Evolutionary conservation across 2,329 filamentous ascomycete genomes (phyloP).

Genomic region (Exserohilum rostratum): DNA sequence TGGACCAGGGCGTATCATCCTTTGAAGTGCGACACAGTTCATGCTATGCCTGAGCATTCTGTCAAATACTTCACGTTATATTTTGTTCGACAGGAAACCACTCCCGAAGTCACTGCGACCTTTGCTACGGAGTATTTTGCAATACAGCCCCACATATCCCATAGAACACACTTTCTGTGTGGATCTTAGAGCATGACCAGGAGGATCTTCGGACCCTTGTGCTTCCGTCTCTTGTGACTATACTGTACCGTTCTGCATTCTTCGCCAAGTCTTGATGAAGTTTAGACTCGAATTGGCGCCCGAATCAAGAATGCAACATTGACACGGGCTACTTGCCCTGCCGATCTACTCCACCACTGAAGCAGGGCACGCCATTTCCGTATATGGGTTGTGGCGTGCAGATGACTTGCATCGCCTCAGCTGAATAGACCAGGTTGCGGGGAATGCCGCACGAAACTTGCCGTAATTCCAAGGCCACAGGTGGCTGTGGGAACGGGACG

Average conservation of each 20-base stretch:
- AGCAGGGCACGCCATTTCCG: not conserved
- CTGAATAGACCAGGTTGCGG: not conserved
- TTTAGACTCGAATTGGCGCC: not conserved
- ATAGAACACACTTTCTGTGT: not conserved
- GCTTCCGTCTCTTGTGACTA: not conserved
- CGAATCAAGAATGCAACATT: not conserved
- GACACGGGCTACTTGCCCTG: not conserved
- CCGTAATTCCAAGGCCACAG: not conserved
- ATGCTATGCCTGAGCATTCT: not conserved
- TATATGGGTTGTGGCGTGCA: not conserved
- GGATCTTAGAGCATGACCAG: not conserved
- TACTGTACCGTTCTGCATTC: not conserved
- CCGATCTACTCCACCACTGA: not conserved
- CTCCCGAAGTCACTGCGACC: not conserved
- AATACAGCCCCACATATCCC: not conserved
- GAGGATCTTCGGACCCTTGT: not conserved
- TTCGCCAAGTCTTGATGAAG: not conserved
- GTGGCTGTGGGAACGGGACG: not conserved
- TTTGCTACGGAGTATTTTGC: not conserved
- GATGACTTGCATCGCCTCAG: not conserved
- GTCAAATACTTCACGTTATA: not conserved
- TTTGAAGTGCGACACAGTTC: not conserved
- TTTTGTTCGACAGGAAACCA: not conserved
- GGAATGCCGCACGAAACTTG: not conserved
- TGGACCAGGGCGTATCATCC: not conserved